Evolutionary conservation across 371 early-diverging fungal species (phyloP).

Genomic region (Dinochytrium kinnereticum): DNA sequence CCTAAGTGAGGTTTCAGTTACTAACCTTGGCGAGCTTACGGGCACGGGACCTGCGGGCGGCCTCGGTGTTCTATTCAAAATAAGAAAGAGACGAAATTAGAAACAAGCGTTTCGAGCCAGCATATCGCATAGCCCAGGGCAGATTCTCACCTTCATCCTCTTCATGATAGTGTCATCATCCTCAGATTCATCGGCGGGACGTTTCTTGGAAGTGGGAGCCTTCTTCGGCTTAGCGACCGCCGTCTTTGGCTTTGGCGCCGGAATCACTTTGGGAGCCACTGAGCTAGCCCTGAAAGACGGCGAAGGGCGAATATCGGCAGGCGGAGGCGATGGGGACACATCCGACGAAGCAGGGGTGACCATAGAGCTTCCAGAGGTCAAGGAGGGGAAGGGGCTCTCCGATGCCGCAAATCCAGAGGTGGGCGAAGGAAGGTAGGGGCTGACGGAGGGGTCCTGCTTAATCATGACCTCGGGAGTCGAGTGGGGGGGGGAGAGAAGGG

Average conservation of each 20-base stretch:
- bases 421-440: conserved; percentile 17
- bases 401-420: background rate
- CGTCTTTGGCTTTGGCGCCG: background rate
- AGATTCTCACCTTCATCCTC: conserved; percentile 11
- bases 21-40: conserved; percentile 76
- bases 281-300: too few relatives aligned
- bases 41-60: conserved; percentile 90
- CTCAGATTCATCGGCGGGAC: background rate
- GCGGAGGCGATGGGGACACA: conserved; percentile 1
- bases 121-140: too few relatives aligned
- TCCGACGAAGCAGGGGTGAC: background rate
- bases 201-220: conserved; percentile 13
- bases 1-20: background rate
- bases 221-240: background rate
- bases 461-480: conserved; percentile 12
- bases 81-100: background rate
- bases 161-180: conserved; percentile 9
- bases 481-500: background rate
- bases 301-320: background rate
- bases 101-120: background rate
- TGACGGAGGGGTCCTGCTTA: conserved; percentile 19
- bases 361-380: background rate
- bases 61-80: conserved; percentile 60
- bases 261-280: too few relatives aligned
- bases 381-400: conserved; percentile 1